These are phyloP conservation scores for Alternaria novae-zelandiae DNA, from an alignment of 2,329 filamentous ascomycete species.

Conservation along the genomic window DNA sequence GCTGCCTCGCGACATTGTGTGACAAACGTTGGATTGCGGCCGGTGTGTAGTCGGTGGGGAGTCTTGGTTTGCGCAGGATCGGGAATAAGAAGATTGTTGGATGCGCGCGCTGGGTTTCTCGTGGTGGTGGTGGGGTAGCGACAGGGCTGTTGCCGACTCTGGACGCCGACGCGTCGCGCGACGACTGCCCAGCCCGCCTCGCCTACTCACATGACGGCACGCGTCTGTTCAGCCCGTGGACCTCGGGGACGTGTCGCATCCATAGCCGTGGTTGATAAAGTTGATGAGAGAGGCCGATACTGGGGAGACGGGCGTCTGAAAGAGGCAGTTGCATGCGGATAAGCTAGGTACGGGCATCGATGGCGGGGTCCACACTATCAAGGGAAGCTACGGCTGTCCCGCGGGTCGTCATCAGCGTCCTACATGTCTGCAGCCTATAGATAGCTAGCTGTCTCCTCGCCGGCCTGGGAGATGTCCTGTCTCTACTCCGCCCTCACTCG, in stretches of 20 bases:
- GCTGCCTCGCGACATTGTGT: neutral
- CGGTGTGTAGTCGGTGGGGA: neutral
- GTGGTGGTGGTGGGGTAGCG: conserved; percentile 25
- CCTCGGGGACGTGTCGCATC: neutral
- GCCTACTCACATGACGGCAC: neutral
- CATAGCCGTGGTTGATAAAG: neutral
- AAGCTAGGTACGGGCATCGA: conserved; percentile 24
- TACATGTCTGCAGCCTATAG: conserved; percentile 17
- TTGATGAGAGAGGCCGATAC: neutral
- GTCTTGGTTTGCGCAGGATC: neutral
- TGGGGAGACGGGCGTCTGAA: conserved; percentile 15
- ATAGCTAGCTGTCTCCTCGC: conserved; percentile 30
- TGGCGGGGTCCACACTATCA: conserved; percentile 29
- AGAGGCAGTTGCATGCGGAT: conserved; percentile 33
- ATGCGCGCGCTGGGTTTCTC: conserved; percentile 3
- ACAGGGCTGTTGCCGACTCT: neutral
- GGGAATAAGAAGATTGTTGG: neutral
- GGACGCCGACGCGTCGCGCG: conserved; percentile 10
- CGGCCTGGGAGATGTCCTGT: conserved; percentile 27
- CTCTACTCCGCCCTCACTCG: conserved; percentile 28
- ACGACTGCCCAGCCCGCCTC: neutral
- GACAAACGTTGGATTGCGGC: neutral
- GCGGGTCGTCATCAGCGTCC: conserved; percentile 11
- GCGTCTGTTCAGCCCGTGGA: neutral
- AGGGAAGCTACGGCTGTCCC: conserved; percentile 8